A percentile compares a stretch with the other conserved stretches of the same genome.
These are phyloP conservation scores for Laetiporus sulphureus DNA, from an alignment of 1,284 basidiomycete species.

Conservation along the genomic window DNA sequence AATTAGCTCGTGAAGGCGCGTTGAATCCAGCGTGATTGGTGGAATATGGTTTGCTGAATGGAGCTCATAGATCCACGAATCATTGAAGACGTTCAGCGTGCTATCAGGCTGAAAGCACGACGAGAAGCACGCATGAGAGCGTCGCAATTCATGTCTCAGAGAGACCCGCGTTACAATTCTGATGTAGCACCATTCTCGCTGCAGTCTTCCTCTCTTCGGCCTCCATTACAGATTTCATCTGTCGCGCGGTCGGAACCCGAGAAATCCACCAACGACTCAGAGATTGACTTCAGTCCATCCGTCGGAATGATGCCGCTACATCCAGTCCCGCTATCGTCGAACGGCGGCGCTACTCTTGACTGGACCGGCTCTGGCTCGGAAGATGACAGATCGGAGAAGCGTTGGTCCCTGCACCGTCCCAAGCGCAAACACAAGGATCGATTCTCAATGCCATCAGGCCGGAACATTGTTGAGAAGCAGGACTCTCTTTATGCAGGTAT, in stretches of 20 bases:
- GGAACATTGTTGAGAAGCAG: conserved; percentile 31
- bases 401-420: conserved; percentile 52
- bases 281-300: conserved; percentile 70
- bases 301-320: conserved; percentile 37
- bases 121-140: conserved; percentile 57
- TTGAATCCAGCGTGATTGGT: conserved; percentile 5
- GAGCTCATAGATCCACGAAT: conserved; percentile 54
- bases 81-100: conserved; percentile 68
- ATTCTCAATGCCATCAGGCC: conserved; percentile 30
- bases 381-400: conserved; percentile 50
- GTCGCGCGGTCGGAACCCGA: conserved; percentile 12
- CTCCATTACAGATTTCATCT: conserved; percentile 8
- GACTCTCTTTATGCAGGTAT: conserved; percentile 23
- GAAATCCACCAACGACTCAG: conserved; percentile 29
- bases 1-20: conserved; percentile 53
- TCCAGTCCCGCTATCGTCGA: conserved; percentile 56
- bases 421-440: conserved; percentile 57
- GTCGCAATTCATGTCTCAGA: conserved; percentile 23
- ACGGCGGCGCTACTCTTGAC: conserved; percentile 63
- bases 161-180: conserved; percentile 18
- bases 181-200: conserved; percentile 28
- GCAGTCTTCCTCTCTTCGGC: conserved; percentile 29
- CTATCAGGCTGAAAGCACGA: conserved; percentile 60
- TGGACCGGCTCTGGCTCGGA: conserved; percentile 49
- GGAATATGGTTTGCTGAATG: conserved; percentile 7